phyloP scores from a whole-genome alignment of 306 rosid species.

The Casuarina equisetifolia region DNA sequence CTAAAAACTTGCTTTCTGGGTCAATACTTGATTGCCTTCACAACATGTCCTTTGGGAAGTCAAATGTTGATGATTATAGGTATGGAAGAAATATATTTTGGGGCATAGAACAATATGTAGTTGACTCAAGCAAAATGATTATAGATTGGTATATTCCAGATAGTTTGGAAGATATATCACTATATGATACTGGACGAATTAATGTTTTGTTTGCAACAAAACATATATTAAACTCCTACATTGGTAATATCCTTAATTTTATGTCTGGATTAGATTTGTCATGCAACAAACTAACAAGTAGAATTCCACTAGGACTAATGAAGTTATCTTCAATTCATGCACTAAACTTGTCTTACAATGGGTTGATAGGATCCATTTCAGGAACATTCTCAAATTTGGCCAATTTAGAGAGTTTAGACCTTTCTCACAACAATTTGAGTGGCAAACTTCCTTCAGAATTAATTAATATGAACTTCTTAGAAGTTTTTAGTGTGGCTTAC shows the following conservation, averaged over 20 bases:
- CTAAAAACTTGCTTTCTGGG: constrained; percentile 13
- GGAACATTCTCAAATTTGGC: not conserved
- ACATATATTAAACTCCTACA: not conserved
- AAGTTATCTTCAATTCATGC: not conserved
- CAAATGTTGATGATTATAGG: not conserved
- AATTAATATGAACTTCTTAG: no score
- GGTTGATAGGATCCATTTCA: constrained; percentile 14
- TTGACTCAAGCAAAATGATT: no score
- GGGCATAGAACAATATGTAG: no score
- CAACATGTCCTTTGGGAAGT: not conserved
- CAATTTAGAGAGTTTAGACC: no score
- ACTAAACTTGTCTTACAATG: constrained; percentile 11
- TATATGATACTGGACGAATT: no score
- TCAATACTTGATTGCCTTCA: constrained; percentile 10
- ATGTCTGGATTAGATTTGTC: constrained; percentile 15
- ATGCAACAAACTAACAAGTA: not conserved
- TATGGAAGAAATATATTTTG: no score
- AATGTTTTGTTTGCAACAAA: not conserved
- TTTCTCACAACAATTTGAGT: no score
- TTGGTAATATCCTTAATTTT: not conserved
- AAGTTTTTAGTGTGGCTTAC: no score
- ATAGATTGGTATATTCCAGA: no score
- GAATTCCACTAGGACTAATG: not conserved
- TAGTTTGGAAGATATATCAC: no score
- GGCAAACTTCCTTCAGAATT: no score